Evolutionary conservation across 108 stramenopile species (phyloP), one percentile per base, ranked within the genome.

Genomic region (Cyclotella cryptica): DNA sequence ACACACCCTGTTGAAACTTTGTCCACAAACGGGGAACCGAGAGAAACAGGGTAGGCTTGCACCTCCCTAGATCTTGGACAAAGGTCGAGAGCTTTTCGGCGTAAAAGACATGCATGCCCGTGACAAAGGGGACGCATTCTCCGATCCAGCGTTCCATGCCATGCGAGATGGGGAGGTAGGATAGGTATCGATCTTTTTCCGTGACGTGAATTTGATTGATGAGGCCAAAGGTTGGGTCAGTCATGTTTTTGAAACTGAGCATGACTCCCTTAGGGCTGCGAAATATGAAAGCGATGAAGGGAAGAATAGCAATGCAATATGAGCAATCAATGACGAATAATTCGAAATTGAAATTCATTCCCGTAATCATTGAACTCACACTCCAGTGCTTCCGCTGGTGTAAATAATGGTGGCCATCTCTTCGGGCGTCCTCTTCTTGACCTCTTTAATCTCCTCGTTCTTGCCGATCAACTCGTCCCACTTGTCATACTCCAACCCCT

Each of bases 121-220:
- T 51, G 27, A 89, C 76, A 57, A 90, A 70, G 22, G 86, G 83
- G 71, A 92, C 61, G 55, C 89, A 90, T 75, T 87, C 84, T 63
- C 92, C 92, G 27, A 92, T 29, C 92, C 92, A 92, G 44, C 92
- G 89, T 51, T 92, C 92, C 92, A 92, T 92, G 22, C 89, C 89
- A 52, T 92, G 92, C n/a, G 89, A 83, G 51, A 90, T 60, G n/a
- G 89, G 89, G 41, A 92, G 73, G 51, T 92, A 92, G 17, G 88
- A 89, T 5, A 92, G 73, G 66, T 92, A 92, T 22, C 92, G 88
- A 85, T 92, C 92, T 10, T 89, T 86, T 10, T 45, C 42, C 14
- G 81, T 92, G n/a, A 83, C 65, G 1, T 84, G 78, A 51, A 86
- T 41, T n/a, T 60, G 64, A 22, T 83, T 66, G 42, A 59, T 46